Conservation (phyloP, 371 early-diverging fungal species). For the Mucor sp. region DNA sequence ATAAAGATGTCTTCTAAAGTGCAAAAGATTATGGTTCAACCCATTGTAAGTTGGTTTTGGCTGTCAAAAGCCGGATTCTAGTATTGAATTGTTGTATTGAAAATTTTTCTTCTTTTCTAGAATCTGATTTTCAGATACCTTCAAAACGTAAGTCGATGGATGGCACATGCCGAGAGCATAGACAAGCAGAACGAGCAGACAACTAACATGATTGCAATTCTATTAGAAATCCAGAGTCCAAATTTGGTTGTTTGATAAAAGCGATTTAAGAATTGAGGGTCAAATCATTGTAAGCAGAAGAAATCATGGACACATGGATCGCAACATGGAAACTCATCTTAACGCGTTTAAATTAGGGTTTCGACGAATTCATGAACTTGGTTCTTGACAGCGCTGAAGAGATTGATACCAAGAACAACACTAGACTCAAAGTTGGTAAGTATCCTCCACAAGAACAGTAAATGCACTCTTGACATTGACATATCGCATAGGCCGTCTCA, state of each 20-base stretch:
- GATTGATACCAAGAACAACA: slow-evolving; percentile 75
- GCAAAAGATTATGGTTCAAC: slow-evolving; percentile 96
- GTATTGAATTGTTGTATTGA: background rate
- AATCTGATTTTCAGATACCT: slow-evolving; percentile 94
- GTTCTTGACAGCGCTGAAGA: slow-evolving; percentile 91
- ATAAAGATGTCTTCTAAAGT: slow-evolving; percentile 79
- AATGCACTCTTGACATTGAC: background rate
- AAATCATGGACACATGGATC: background rate
- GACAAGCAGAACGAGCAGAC: background rate
- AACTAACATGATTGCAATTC: background rate
- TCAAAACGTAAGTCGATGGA: slow-evolving; percentile 60
- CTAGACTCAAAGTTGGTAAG: slow-evolving; percentile 62
- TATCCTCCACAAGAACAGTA: background rate
- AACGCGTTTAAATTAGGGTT: slow-evolving; percentile 67
- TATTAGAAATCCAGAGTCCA: slow-evolving; percentile 84
- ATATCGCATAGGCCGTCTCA: slow-evolving; percentile 19
- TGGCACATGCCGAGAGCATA: background rate
- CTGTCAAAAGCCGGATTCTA: background rate
- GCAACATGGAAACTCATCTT: background rate
- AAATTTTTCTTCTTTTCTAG: slow-evolving; percentile 34
- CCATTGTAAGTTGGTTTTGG: slow-evolving; percentile 71
- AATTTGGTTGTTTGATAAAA: slow-evolving; percentile 92
- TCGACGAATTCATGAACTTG: slow-evolving; percentile 97
- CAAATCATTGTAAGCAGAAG: slow-evolving; percentile 75
- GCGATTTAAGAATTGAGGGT: slow-evolving; percentile 88